Percentiles rank a stretch among this genome's conserved stretches.
These are phyloP conservation scores for Septoria linicola DNA, from an alignment of 2,329 filamentous ascomycete genomes.

Conservation along the genomic window DNA sequence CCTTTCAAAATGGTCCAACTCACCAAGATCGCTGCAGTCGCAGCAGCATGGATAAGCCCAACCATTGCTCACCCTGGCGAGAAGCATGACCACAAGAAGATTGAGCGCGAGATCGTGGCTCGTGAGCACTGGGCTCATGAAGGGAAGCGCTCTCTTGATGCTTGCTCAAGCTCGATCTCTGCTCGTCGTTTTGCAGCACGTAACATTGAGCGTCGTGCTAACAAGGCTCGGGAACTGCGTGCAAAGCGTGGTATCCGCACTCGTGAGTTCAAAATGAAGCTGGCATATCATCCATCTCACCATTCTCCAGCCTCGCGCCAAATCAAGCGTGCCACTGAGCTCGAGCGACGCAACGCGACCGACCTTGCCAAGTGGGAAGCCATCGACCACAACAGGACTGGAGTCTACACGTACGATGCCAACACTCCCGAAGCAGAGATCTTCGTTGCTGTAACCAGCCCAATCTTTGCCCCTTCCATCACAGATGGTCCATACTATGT, in stretches of 20 bases:
- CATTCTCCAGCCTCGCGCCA: constrained; percentile 8
- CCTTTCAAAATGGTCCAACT: constrained; percentile 18
- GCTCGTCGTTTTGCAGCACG: constrained; percentile 18
- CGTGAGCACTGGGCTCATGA: constrained; percentile 28
- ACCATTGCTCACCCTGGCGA: constrained; percentile 38
- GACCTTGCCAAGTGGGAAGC: constrained; percentile 34
- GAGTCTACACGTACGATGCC: constrained; percentile 30
- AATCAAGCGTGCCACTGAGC: constrained; percentile 19
- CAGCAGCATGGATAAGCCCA: constrained; percentile 21
- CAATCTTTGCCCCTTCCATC: constrained; percentile 32
- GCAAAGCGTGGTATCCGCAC: constrained; percentile 20
- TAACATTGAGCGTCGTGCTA: constrained; percentile 20
- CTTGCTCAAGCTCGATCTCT: constrained; percentile 16
- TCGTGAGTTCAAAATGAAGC: background rate
- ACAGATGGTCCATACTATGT: constrained; percentile 37
- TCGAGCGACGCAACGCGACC: constrained; percentile 23
- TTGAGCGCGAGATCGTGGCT: constrained; percentile 36
- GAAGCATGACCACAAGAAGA: constrained; percentile 34
- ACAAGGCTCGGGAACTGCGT: constrained; percentile 16
- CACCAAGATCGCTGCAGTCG: constrained; percentile 20
- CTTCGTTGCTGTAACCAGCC: constrained; percentile 28
- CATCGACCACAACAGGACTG: constrained; percentile 34
- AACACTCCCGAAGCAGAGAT: constrained; percentile 28
- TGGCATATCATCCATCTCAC: background rate
- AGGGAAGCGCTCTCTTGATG: constrained; percentile 20